Conservation (phyloP, 805 yeast species). For the Nakazawaea wickerhamii region DNA sequence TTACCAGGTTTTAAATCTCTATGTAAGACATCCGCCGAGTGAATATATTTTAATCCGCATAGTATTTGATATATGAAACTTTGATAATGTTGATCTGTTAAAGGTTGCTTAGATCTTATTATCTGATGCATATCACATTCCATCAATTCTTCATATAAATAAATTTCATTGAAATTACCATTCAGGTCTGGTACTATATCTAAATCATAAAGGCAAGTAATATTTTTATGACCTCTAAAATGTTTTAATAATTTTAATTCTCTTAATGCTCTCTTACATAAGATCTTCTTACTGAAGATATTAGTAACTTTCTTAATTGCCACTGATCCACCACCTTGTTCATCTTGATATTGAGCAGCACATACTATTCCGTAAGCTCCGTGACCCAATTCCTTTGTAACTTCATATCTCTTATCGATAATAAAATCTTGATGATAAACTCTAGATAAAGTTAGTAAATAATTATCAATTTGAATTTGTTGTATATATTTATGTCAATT, state of each 20-base stretch:
- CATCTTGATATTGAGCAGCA: constrained; percentile 77
- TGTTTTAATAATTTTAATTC: constrained; percentile 88
- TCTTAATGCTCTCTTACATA: constrained; percentile 87
- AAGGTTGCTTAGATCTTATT: constrained; percentile 86
- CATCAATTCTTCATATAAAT: constrained; percentile 94
- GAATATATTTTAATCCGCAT: constrained; percentile 91
- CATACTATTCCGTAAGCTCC: constrained; percentile 98
- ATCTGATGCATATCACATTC: constrained; percentile 99
- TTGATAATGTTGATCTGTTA: constrained; percentile 94
- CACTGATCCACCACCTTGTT: constrained; percentile 72
- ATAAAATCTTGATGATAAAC: constrained; percentile 89
- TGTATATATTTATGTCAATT: no score
- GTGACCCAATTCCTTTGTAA: constrained; percentile 91
- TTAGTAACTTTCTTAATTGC: constrained; percentile 96
- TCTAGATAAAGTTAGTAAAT: constrained; percentile 23
- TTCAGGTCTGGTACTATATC: constrained; percentile 75
- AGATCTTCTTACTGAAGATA: constrained; percentile 83
- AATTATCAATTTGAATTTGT: neutral
- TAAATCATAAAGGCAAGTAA: constrained; percentile 90
- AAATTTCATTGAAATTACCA: constrained; percentile 81
- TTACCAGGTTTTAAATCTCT: constrained; percentile 95
- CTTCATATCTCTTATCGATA: constrained; percentile 81
- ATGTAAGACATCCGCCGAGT: constrained; percentile 92
- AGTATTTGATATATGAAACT: constrained; percentile 86
- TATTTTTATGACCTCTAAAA: constrained; percentile 94